phyloP scores from a whole-genome alignment of 2,329 filamentous ascomycete species.

The Xylariaceae sp. region DNA sequence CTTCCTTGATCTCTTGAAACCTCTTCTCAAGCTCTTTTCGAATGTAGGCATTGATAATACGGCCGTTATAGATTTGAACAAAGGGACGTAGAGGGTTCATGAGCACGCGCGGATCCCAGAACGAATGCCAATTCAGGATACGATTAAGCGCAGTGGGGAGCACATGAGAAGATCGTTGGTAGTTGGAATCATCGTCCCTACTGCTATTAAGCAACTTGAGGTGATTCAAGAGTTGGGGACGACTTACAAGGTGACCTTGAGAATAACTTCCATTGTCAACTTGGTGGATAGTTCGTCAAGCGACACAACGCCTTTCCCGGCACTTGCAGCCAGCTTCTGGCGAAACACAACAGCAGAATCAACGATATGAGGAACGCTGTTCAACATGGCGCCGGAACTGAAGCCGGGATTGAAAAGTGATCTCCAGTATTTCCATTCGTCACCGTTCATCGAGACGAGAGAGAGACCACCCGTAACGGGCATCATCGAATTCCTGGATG shows the following conservation, averaged over 20 bases:
- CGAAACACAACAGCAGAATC: slow-evolving; percentile 5
- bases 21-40: slow-evolving; percentile 10
- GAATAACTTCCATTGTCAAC: slow-evolving; percentile 11
- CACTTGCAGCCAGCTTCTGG: slow-evolving; percentile 7
- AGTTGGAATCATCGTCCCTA: slow-evolving; percentile 7
- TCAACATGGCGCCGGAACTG: slow-evolving; percentile 2
- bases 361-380: slow-evolving; percentile 4
- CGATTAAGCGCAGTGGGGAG: slow-evolving; percentile 6
- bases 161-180: slow-evolving; percentile 5
- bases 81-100: slow-evolving; percentile 10
- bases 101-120: slow-evolving; percentile 12
- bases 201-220: neutral
- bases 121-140: slow-evolving; percentile 12
- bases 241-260: slow-evolving; percentile 14
- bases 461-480: slow-evolving; percentile 2
- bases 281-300: slow-evolving; percentile 13
- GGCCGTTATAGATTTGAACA: slow-evolving; percentile 10
- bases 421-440: slow-evolving; percentile 8
- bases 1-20: slow-evolving; percentile 9
- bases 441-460: slow-evolving; percentile 6
- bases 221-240: neutral
- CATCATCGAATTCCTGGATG: slow-evolving; percentile 1
- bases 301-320: slow-evolving; percentile 4
- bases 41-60: slow-evolving; percentile 8
- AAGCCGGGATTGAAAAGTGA: slow-evolving; percentile 8